Evolutionary conservation across 2,329 filamentous ascomycete genomes (phyloP).

Genomic region (Colletotrichum caudatum): DNA sequence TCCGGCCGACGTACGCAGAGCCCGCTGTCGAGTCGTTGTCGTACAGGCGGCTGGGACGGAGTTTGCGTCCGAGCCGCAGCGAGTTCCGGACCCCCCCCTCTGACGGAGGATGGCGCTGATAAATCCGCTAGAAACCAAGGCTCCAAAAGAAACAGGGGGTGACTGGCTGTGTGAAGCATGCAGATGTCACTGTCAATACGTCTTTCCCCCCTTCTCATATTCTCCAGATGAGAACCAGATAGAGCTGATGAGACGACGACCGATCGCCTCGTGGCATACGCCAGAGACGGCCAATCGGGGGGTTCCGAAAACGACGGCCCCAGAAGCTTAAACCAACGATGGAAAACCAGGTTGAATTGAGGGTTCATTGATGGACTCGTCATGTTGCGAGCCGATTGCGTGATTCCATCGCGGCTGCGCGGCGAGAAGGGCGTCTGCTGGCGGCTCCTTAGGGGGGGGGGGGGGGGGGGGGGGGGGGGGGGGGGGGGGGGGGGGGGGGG

Average conservation of each 20-base stretch:
- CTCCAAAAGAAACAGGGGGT: neutral
- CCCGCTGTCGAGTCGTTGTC: slow-evolving; percentile 12
- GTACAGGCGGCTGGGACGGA: slow-evolving; percentile 8
- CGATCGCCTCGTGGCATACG: neutral
- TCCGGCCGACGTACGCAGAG: neutral
- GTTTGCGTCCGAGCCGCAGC: slow-evolving; percentile 26
- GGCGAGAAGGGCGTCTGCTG: neutral
- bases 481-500: neutral
- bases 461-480: neutral
- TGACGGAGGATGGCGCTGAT: no score
- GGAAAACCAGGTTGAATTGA: neutral
- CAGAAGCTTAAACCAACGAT: slow-evolving; percentile 33
- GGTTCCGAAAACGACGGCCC: neutral
- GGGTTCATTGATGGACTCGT: neutral
- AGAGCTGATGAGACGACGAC: neutral
- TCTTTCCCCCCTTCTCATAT: neutral
- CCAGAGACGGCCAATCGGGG: slow-evolving; percentile 29
- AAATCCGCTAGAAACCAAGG: neutral
- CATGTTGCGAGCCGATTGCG: slow-evolving; percentile 12
- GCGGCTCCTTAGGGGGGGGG: neutral
- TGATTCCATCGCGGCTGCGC: neutral
- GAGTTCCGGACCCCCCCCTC: neutral
- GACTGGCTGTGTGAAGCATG: neutral
- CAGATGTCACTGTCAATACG: neutral
- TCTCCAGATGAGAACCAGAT: slow-evolving; percentile 2